Evolutionary conservation across 2,329 filamentous ascomycete species (phyloP), one percentile per base, ranked within the genome.

Genomic region (Beauveria caledonica): DNA sequence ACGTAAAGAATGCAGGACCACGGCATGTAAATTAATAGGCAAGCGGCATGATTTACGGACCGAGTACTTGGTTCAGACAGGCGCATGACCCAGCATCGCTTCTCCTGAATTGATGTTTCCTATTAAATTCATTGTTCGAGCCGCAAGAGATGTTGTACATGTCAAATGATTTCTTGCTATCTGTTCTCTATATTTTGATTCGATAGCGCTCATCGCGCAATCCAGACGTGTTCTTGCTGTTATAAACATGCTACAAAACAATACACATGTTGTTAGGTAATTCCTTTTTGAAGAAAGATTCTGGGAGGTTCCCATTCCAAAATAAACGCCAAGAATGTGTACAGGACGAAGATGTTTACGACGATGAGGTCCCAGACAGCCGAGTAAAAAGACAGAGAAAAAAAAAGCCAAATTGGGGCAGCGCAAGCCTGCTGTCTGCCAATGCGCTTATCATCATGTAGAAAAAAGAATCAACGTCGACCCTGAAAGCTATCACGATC

Each of bases 101-200:
- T 33, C 45, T 23, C n/a, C 29, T 42, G 13, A 21, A 29, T 29
- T 23, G 23, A 15, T 15, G 36, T 44, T 21, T 36, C 21, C 27
- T 39, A 39, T 40, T 15, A 49, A 27, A 21, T 48, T 8, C n/a
- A 46, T 52, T 19, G 29, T 21, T 50, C 15, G 27, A 44, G 45
- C 29, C 29, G 39, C 40, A 36, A 27, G 17, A 39, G 21, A 40
- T 7, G 45, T 29, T 49, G 29, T 45, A 25, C 17, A 21, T 36
- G 21, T 29, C 60, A 50, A 63, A 52, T 62, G 46, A 21, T 27
- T 52, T 51, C 39, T 59, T 45, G 44, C 25, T 52, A 52, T 52
- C 56, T 33, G 48, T 51, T 58, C 19, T 59, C 56, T 59, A 59
- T 59, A 59, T 59, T 9, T 58, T 8, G 10, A 36, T 44, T 36